Conservation (phyloP, 495 filamentous ascomycete species). For the Pyrenopolyporus hunteri region DNA sequence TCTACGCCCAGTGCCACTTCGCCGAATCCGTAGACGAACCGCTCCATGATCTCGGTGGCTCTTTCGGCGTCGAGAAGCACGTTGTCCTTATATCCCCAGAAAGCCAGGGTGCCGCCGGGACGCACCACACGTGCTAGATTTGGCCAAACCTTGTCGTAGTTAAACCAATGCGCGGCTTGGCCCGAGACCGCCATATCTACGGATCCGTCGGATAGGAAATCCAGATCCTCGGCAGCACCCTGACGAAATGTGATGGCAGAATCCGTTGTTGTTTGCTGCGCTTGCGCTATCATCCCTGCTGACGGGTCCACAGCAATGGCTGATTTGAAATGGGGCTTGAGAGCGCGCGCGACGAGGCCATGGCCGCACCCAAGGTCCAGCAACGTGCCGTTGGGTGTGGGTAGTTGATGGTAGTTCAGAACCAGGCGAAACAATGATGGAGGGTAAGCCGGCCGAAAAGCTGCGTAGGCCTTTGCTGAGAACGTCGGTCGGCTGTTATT, state of each 20-base stretch:
- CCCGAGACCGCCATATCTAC: constrained; percentile 65
- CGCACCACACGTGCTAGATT: constrained; percentile 61
- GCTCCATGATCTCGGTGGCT: constrained; percentile 55
- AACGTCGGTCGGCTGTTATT: constrained; percentile 51
- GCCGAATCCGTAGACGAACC: constrained; percentile 53
- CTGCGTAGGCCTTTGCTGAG: constrained; percentile 61
- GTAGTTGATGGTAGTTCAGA: constrained; percentile 57
- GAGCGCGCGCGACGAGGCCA: constrained; percentile 61
- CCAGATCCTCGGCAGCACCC: constrained; percentile 58
- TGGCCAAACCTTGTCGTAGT: constrained; percentile 58
- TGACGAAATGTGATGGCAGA: constrained; percentile 54
- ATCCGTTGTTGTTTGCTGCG: constrained; percentile 48
- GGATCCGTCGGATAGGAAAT: constrained; percentile 51
- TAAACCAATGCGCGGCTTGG: constrained; percentile 72
- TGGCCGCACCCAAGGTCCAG: constrained; percentile 69
- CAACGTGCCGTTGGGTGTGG: constrained; percentile 43
- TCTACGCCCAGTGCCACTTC: constrained; percentile 51
- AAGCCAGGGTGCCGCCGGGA: constrained; percentile 61
- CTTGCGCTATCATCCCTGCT: constrained; percentile 62
- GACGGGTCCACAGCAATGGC: constrained; percentile 65
- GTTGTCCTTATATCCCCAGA: constrained; percentile 69
- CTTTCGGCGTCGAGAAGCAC: constrained; percentile 55
- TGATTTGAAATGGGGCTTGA: constrained; percentile 55
- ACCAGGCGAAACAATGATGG: constrained; percentile 58
- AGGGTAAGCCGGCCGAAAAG: constrained; percentile 70